Conservation (phyloP, 1,139 yeast genomes). For the Hyphopichia khmerensis region DNA sequence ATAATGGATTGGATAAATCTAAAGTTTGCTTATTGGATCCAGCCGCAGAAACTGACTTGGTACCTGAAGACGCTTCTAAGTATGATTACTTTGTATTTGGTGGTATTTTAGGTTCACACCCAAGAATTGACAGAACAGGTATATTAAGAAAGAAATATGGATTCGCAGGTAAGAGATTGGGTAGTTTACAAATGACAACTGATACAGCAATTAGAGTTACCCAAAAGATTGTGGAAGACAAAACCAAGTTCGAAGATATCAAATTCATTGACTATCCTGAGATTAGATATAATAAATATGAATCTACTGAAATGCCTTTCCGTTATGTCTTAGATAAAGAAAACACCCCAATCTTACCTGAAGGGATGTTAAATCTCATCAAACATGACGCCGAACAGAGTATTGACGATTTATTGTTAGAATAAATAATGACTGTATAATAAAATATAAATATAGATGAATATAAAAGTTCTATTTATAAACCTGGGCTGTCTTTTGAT, state of each 20-base stretch:
- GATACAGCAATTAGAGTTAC: slow-evolving; percentile 96
- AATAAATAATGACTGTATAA: slow-evolving; percentile 8
- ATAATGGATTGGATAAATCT: slow-evolving; percentile 40
- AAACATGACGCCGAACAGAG: slow-evolving; percentile 80
- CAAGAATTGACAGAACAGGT: slow-evolving; percentile 93
- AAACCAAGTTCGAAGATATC: slow-evolving; percentile 63
- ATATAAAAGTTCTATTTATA: slow-evolving; percentile 11
- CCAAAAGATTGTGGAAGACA: slow-evolving; percentile 64
- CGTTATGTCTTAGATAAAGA: slow-evolving; percentile 70
- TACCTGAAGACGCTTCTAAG: slow-evolving; percentile 60
- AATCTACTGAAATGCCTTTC: slow-evolving; percentile 97
- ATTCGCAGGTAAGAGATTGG: slow-evolving; percentile 81
- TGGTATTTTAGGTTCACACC: slow-evolving; percentile 95
- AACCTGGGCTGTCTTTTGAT: slow-evolving; percentile 22
- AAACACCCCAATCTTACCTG: slow-evolving; percentile 79
- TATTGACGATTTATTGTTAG: slow-evolving; percentile 57
- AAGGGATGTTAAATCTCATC: slow-evolving; percentile 86
- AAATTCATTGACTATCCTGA: slow-evolving; percentile 92
- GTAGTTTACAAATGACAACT: slow-evolving; percentile 91
- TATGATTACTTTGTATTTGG: slow-evolving; percentile 93
- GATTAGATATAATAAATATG: slow-evolving; percentile 80
- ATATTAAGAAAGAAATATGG: slow-evolving; percentile 79
- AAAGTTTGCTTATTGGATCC: slow-evolving; percentile 87
- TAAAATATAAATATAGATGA: background rate
- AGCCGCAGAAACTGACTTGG: slow-evolving; percentile 70